Conservation (phyloP, 1,284 basidiomycete genomes). For the Athelia psychrophila region DNA sequence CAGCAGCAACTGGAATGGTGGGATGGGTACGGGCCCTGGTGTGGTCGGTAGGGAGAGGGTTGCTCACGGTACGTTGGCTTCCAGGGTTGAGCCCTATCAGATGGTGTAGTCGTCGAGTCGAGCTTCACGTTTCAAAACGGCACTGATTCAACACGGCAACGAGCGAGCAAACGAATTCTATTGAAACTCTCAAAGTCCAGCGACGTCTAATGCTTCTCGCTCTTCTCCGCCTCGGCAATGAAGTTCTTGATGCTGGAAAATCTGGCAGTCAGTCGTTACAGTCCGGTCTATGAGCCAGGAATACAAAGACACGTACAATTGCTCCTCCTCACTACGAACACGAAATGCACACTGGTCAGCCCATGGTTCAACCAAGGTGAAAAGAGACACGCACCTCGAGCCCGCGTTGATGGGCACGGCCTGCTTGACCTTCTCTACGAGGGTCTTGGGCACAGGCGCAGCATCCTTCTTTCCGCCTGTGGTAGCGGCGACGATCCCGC, state of each 20-base stretch:
- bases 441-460: conserved; percentile 37
- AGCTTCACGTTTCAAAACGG: no score
- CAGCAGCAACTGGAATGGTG: no score
- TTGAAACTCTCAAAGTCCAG: no score
- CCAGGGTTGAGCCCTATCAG: no score
- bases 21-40: no score
- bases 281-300: conserved; percentile 14
- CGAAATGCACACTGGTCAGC: conserved; percentile 7
- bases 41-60: no score
- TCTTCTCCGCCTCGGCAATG: conserved; percentile 77
- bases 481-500: conserved; percentile 48
- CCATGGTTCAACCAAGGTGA: not conserved
- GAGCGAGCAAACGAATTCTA: no score
- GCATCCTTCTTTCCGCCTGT: conserved; percentile 51
- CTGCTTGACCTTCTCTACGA: conserved; percentile 53
- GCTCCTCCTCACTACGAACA: conserved; percentile 59
- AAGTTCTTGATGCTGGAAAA: conserved; percentile 71
- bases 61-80: no score
- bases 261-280: conserved; percentile 40
- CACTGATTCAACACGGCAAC: no score
- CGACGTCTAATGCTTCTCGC: conserved; percentile 39
- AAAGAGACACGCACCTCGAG: conserved; percentile 51
- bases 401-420: conserved; percentile 59
- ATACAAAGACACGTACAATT: conserved; percentile 53
- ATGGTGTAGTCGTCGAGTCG: no score